phyloP scores from a whole-genome alignment of 225 moss, liverwort and hornwort species.

The Takakia lepidozioides region DNA sequence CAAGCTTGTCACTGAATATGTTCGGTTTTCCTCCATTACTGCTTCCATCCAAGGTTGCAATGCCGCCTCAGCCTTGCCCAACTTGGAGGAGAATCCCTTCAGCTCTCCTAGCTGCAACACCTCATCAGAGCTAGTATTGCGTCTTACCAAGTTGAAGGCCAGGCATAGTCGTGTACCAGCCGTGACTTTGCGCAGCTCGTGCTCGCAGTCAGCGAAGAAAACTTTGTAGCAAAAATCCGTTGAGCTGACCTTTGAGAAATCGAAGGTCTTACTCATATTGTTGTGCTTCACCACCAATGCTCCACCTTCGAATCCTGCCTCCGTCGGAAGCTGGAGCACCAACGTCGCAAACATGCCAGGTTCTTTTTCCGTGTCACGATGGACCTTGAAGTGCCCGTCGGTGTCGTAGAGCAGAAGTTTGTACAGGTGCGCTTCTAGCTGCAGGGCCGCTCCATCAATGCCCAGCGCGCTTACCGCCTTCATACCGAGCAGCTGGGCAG shows the following conservation, averaged over 20 bases:
- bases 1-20: not conserved
- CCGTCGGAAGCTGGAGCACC: constrained; percentile 7
- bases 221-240: not conserved
- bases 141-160: constrained; percentile 18
- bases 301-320: constrained; percentile 1
- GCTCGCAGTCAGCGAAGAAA: constrained; percentile 11
- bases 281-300: constrained; percentile 1
- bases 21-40: not conserved
- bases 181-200: constrained; percentile 5
- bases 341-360: constrained; percentile 11
- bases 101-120: no score
- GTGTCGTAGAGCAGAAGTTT: constrained; percentile 4
- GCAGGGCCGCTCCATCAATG: not conserved
- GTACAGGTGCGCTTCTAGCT: constrained; percentile 7
- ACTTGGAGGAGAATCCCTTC: not conserved
- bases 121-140: not conserved
- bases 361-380: constrained; percentile 12
- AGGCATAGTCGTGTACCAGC: constrained; percentile 3
- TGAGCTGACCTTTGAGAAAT: not conserved
- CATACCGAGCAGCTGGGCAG: constrained; percentile 4
- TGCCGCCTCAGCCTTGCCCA: constrained; percentile 1
- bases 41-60: constrained; percentile 19
- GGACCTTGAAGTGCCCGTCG: constrained; percentile 13
- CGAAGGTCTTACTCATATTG: not conserved
- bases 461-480: constrained; percentile 3